phyloP scores from a whole-genome alignment of 78 protist genomes.

The Dictyostelium intermedium region DNA sequence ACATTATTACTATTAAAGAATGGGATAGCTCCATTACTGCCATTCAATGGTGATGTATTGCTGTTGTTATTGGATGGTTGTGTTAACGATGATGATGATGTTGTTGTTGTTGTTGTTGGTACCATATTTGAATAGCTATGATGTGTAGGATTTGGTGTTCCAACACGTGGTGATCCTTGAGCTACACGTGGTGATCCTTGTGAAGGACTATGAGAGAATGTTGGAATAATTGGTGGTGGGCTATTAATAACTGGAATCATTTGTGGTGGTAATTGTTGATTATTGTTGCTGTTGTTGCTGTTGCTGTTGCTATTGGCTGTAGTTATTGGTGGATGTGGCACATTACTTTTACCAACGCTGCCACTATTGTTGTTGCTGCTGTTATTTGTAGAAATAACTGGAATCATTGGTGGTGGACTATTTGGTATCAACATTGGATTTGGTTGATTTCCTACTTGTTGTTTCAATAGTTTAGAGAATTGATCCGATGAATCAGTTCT shows the following conservation, averaged over 20 bases:
- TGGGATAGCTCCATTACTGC: slow-evolving; percentile 5
- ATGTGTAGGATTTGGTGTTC: background rate
- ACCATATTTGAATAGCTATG: background rate
- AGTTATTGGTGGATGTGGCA: background rate
- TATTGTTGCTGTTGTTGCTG: background rate
- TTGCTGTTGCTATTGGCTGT: background rate
- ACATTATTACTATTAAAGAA: background rate
- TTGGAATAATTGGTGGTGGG: slow-evolving; percentile 13
- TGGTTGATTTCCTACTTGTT: background rate
- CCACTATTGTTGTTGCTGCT: background rate
- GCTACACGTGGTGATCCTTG: slow-evolving; percentile 12
- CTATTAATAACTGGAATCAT: background rate
- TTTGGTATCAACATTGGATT: background rate
- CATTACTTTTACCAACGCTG: background rate
- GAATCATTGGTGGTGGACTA: background rate
- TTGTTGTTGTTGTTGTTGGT: background rate
- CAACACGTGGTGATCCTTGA: background rate
- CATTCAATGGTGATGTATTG: background rate
- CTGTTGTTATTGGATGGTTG: background rate
- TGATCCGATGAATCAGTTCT: slow-evolving; percentile 25
- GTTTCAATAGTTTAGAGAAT: slow-evolving; percentile 2
- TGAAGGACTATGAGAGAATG: background rate
- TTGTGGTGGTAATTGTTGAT: slow-evolving; percentile 6
- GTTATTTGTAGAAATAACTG: background rate
- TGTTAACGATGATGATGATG: background rate